Conservation (phyloP, 345 rosid species). For the Laguncularia racemosa region DNA sequence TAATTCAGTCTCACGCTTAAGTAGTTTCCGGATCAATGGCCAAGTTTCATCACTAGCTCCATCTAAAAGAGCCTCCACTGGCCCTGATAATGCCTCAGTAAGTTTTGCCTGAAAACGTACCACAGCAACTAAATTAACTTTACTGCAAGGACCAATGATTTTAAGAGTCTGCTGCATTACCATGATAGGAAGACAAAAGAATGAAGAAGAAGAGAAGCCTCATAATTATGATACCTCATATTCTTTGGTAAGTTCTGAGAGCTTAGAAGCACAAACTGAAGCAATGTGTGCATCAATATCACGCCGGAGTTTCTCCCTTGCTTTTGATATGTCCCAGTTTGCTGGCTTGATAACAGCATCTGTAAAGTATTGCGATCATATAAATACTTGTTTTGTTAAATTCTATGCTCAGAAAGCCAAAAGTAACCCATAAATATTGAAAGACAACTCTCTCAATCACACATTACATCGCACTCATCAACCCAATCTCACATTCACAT, state of each 20-base stretch:
- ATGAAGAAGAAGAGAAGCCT: slow-evolving; percentile 1
- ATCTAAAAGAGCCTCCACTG: slow-evolving; percentile 88
- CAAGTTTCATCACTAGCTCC: slow-evolving; percentile 84
- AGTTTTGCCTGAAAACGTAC: slow-evolving; percentile 58
- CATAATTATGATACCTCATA: slow-evolving; percentile 52
- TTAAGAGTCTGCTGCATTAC: background rate
- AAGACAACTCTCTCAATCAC: too few species aligned
- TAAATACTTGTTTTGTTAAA: background rate
- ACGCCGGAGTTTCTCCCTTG: slow-evolving; percentile 66
- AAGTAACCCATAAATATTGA: too few species aligned
- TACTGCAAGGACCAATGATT: too few species aligned
- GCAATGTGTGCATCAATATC: slow-evolving; percentile 84
- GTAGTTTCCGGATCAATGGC: slow-evolving; percentile 80
- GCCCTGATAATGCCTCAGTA: slow-evolving; percentile 65
- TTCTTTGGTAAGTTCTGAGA: slow-evolving; percentile 64
- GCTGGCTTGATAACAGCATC: slow-evolving; percentile 85
- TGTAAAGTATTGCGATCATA: slow-evolving; percentile 20
- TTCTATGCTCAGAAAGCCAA: too few species aligned
- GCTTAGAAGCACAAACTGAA: slow-evolving; percentile 70
- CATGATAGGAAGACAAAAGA: background rate
- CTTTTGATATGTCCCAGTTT: slow-evolving; percentile 84
- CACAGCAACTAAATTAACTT: slow-evolving; percentile 8
- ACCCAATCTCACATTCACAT: too few species aligned
- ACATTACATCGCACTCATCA: too few species aligned
- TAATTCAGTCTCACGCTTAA: slow-evolving; percentile 51